Percentiles rank a stretch among this genome's conserved stretches.
Conservation (phyloP, 2,329 filamentous ascomycete genomes). For the Fonsecaea monophora region DNA sequence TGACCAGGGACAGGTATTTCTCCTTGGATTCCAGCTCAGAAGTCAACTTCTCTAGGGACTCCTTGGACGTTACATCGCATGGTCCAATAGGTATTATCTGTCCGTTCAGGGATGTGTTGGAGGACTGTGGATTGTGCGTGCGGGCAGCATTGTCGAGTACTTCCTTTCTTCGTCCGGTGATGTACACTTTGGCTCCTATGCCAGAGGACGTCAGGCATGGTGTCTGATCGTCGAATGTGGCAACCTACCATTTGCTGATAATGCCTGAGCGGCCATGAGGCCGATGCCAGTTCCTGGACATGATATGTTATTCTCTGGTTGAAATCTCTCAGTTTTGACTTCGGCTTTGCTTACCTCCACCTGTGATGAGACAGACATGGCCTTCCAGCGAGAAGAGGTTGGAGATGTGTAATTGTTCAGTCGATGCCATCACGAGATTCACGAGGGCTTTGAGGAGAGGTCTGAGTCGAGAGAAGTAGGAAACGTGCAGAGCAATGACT, state of each 20-base stretch:
- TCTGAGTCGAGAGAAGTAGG: not conserved
- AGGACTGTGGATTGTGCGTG: constrained; percentile 44
- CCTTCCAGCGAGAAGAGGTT: constrained; percentile 44
- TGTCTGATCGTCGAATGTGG: not conserved
- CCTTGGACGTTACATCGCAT: constrained; percentile 68
- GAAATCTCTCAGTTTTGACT: not conserved
- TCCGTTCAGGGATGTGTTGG: constrained; percentile 47
- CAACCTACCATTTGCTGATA: constrained; percentile 42
- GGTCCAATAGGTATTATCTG: constrained; percentile 62
- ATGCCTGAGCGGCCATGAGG: constrained; percentile 43
- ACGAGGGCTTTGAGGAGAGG: not conserved
- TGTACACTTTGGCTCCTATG: constrained; percentile 45
- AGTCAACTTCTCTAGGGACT: constrained; percentile 62
- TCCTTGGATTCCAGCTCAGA: constrained; percentile 63
- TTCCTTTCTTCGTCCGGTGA: constrained; percentile 43
- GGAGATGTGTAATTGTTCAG: constrained; percentile 39
- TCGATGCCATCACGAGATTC: constrained; percentile 37
- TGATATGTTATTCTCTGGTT: not conserved
- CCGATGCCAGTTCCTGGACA: constrained; percentile 41
- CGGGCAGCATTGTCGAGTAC: constrained; percentile 51
- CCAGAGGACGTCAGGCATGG: not conserved
- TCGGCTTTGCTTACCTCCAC: constrained; percentile 38
- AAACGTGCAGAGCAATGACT: not conserved
- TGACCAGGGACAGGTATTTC: constrained; percentile 70
- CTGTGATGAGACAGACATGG: constrained; percentile 44